phyloP scores from a whole-genome alignment of 2,329 filamentous ascomycete species.

The Aphanoascus verrucosus region DNA sequence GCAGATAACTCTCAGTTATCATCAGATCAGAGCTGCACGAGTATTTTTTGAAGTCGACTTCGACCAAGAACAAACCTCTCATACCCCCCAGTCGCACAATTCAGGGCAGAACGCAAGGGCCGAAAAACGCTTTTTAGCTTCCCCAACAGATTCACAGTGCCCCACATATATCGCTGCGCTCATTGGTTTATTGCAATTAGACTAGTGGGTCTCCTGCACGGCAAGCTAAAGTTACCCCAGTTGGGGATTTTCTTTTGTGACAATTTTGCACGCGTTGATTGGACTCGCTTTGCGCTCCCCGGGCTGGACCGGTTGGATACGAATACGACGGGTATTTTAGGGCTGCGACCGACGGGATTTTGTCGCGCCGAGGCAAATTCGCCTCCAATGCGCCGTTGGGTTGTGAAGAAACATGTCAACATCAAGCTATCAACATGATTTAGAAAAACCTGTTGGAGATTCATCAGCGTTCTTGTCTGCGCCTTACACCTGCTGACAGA shows the following conservation, averaged over 20 bases:
- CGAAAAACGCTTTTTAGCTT: not conserved
- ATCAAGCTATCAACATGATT: no score
- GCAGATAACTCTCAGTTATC: no score
- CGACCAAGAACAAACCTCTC: no score
- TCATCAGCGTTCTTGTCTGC: no score
- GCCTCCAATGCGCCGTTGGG: no score
- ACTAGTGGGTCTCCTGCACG: conserved; percentile 6
- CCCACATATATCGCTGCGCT: not conserved
- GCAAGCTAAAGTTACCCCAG: not conserved
- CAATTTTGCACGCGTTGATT: not conserved
- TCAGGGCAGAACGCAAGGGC: not conserved
- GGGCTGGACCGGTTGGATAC: not conserved
- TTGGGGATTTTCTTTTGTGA: not conserved
- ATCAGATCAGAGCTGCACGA: no score
- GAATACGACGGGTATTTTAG: conserved; percentile 3
- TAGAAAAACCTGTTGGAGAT: no score
- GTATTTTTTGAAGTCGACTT: no score
- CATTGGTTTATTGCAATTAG: conserved; percentile 6
- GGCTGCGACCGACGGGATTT: not conserved
- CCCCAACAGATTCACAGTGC: conserved; percentile 8
- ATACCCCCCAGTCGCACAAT: not conserved
- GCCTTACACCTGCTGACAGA: no score
- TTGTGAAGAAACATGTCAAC: no score
- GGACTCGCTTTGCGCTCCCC: not conserved
- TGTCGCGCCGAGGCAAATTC: conserved; percentile 1